Conservation (phyloP, 2,329 filamentous ascomycete species). For the Ceratocystis eucalypticola region DNA sequence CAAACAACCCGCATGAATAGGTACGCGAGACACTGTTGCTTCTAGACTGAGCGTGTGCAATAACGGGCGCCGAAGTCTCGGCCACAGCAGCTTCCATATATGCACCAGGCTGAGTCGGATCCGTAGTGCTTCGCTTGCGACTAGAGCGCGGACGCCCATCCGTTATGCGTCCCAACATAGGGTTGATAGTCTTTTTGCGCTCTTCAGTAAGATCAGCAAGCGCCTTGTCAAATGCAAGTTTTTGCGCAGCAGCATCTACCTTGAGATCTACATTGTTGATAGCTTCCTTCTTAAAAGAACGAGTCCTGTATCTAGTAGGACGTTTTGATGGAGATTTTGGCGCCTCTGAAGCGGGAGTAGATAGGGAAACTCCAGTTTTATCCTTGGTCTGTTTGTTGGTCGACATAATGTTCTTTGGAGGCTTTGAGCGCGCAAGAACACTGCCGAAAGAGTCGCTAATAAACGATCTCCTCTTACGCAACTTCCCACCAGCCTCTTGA, state of each 20-base stretch:
- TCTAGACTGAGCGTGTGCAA: background rate
- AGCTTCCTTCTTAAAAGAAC: background rate
- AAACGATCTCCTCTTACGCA: slow-evolving; percentile 20
- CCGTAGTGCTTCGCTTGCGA: slow-evolving; percentile 9
- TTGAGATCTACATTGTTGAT: background rate
- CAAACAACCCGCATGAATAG: slow-evolving; percentile 6
- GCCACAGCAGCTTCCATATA: background rate
- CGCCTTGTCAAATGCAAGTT: slow-evolving; percentile 18
- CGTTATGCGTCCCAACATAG: slow-evolving; percentile 17
- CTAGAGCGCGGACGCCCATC: slow-evolving; percentile 6
- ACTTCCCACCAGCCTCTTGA: background rate
- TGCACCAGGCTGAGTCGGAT: background rate
- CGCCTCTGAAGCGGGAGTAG: background rate
- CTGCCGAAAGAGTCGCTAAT: slow-evolving; percentile 12
- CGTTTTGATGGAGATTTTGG: slow-evolving; percentile 2
- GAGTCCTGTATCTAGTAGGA: slow-evolving; percentile 7
- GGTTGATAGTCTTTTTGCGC: slow-evolving; percentile 16
- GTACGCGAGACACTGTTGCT: background rate
- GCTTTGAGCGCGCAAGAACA: slow-evolving; percentile 10
- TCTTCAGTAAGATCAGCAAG: slow-evolving; percentile 15
- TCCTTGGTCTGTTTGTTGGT: slow-evolving; percentile 8
- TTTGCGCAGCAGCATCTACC: slow-evolving; percentile 5
- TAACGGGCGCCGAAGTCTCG: background rate
- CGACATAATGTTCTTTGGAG: slow-evolving; percentile 10
- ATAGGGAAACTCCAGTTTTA: background rate